Evolutionary conservation across 176 grass and related monocot species (phyloP).

Genomic region (Ensete ventricosum): DNA sequence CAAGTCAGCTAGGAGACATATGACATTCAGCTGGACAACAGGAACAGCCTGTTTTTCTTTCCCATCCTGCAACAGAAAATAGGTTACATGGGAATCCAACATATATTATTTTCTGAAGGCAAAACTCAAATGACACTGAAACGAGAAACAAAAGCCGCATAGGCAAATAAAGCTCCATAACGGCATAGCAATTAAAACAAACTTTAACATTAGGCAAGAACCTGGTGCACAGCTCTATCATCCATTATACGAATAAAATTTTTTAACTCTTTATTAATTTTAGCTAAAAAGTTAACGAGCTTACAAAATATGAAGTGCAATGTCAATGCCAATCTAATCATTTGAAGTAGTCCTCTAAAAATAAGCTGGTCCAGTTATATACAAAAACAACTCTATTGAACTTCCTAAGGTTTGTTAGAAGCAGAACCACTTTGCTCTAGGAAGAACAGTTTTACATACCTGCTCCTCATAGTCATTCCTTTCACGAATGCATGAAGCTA

Average conservation of each 20-base stretch:
- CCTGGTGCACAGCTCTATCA: not conserved
- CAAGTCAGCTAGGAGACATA: constrained; percentile 78
- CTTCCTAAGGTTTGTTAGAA: not conserved
- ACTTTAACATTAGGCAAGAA: not conserved
- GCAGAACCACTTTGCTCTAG: constrained; percentile 1
- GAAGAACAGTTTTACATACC: constrained; percentile 36
- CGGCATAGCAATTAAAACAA: not conserved
- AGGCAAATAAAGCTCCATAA: not conserved
- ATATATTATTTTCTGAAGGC: not conserved
- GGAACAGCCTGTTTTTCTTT: constrained; percentile 86
- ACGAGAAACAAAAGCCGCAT: not conserved
- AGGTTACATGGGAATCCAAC: not conserved
- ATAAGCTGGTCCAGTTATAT: too few species aligned
- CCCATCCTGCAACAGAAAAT: constrained; percentile 51
- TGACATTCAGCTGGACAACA: constrained; percentile 76
- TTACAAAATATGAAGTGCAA: not conserved
- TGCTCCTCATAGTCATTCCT: constrained; percentile 91
- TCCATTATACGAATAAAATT: not conserved
- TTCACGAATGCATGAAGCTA: constrained; percentile 95
- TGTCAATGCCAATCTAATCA: not conserved
- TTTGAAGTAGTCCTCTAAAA: not conserved
- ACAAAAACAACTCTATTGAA: not conserved
- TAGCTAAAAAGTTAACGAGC: not conserved
- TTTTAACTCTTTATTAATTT: not conserved
- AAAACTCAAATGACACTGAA: not conserved